Base-by-base conservation (phyloP, 768 basidiomycete species). In the Collybia sordida region DNA sequence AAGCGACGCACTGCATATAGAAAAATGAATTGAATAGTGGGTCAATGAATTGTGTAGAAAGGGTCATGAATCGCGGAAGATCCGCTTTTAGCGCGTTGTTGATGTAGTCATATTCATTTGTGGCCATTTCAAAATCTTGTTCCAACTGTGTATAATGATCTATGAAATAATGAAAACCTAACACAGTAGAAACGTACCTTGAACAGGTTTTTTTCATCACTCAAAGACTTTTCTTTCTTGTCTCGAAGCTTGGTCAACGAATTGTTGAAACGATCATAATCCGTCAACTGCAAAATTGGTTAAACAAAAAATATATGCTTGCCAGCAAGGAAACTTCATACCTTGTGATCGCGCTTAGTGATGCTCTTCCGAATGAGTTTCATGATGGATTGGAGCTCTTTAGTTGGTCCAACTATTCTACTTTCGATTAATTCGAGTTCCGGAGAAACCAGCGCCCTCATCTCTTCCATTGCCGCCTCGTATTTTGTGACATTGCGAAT, bases 1-100 rank as follows among this genome's bases (percentile, higher is more conserved):
- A 45, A 24, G 25, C 37, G 23, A 83, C 93, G 63, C 62, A 95
- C 93, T 98, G 93, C 94, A 99, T 98, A 68, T 96, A 99, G 77
- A 89, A 99, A 78, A 94, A 94, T 15, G 93, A 96, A 60, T 96
- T 88, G 81, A 98, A 99, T n/a, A 98, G 74, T 0, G 97, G 97
- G 57, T 95, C 88, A 64, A 98, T 92, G 70, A 98, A 98, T 55
- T 86, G 82, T 2, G 92, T 88, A 1, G 89, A 77, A 54, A 98
- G 81, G 23, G 74, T 75, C 80, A 98, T 85, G 77, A 98, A 98
- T n/a, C 83, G 83, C 2, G 95, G 94, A 25, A 99, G 75, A 61
- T 99, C 97, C 50, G 83, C 78, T 73, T 99, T 98, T 70, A 98
- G 72, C 4, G 87, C 79, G 52, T 78, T 86, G 65, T 96, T 98